Evolutionary conservation across 169 alveolate species (phyloP).

Genomic region (Babesia caballi): DNA sequence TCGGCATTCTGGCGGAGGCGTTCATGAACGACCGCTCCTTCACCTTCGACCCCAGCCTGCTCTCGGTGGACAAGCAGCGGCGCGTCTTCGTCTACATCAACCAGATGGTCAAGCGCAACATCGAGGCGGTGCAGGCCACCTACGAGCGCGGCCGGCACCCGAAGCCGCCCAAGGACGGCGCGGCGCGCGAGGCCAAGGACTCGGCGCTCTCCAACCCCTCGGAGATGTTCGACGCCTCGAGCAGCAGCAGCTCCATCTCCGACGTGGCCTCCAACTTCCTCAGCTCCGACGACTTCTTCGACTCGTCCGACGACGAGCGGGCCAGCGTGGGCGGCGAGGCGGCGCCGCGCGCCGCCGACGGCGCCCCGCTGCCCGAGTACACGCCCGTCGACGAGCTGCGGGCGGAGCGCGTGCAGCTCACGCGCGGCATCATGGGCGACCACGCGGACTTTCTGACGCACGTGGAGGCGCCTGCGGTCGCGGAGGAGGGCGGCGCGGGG

Average conservation of each 20-base stretch:
- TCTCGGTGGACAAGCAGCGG: conserved; percentile 81
- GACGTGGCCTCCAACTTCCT: conserved; percentile 72
- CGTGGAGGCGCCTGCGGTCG: conserved; percentile 68
- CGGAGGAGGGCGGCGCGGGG: conserved; percentile 14
- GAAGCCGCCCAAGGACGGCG: background rate
- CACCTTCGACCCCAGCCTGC: conserved; percentile 78
- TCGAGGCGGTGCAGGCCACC: conserved; percentile 64
- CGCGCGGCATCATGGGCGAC: conserved; percentile 82
- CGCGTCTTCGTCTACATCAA: conserved; percentile 77
- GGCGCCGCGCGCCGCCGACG: background rate
- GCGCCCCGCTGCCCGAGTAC: conserved; percentile 74
- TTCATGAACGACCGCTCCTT: conserved; percentile 74
- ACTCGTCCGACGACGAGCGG: conserved; percentile 55
- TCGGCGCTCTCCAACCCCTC: conserved; percentile 31
- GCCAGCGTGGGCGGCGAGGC: conserved; percentile 27
- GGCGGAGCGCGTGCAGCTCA: conserved; percentile 66
- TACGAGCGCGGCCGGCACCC: background rate
- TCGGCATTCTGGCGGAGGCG: conserved; percentile 82
- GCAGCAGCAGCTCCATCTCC: conserved; percentile 60
- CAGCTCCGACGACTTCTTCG: conserved; percentile 68
- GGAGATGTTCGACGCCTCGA: conserved; percentile 61
- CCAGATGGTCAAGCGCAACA: conserved; percentile 79
- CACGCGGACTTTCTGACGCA: conserved; percentile 82
- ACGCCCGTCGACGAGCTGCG: conserved; percentile 77
- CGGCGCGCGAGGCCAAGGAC: background rate